Evolutionary conservation across 352 stramenopile species (phyloP), one percentile per base, ranked within the genome.

Genomic region (Pythium dissimile): DNA sequence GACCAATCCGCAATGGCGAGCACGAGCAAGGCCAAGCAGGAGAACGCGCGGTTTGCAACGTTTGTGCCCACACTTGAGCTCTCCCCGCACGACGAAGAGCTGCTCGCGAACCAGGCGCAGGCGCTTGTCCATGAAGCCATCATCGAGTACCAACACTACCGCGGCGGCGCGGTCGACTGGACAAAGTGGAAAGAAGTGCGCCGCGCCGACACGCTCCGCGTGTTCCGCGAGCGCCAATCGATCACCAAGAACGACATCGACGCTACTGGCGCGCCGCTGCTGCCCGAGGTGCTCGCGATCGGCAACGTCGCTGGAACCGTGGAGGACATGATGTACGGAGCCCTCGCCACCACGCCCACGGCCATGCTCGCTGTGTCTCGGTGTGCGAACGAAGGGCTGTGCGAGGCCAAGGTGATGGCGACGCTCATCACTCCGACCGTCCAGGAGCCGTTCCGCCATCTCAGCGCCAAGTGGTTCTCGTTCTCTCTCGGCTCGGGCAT

Each of bases 311-410:
- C 75, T 10, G 74, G 74, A 4, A 67, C 72, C 8, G 41, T 84
- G 16, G 65, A 84, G 28, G 74, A 84, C 53, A 66, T 81, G 54
- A 71, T 84, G 71, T 77, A 73, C 42, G 72, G 74, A 16, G 64
- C 55, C 1, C 51, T 66, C 24, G 69, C 70, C 9, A 64, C 64
- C 21, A 57, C 70, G 3, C 53, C 44, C 1, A 38, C 62, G n/a
- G 57, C 47, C 5, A 71, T 69, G 44, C 57, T 75, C 12, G 64
- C 75, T 20, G 65, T 63, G 27, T 69, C 70, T 2, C 54, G 48
- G 1, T 75, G 72, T 42, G 66, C 59, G 23, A 54, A 51, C 15
- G 68, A 78, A 41, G 51, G 69, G 5, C 53, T 78, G 9, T 63
- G 71, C 9, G 75, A 82, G 27, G 70, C 67, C 35, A 65, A 77